These are phyloP conservation scores for Fusarium sp. DNA, from an alignment of 2,329 filamentous ascomycete species.

Conservation along the genomic window DNA sequence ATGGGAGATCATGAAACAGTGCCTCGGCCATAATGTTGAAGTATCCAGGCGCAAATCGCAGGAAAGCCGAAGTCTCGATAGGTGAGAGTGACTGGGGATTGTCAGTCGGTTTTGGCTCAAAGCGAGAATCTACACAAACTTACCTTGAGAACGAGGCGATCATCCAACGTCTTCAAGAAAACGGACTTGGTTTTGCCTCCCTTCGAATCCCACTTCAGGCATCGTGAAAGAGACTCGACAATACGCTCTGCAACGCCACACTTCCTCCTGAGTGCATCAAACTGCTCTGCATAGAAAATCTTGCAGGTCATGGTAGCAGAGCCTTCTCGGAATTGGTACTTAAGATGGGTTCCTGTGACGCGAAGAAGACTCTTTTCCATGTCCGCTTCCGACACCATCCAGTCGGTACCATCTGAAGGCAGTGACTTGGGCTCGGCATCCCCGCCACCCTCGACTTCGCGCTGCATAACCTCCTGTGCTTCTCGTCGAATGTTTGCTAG, in stretches of 20 bases:
- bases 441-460: conserved; percentile 45
- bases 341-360: conserved; percentile 88
- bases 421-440: conserved; percentile 43
- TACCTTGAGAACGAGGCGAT: conserved; percentile 87
- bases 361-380: conserved; percentile 87
- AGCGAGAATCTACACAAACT: not conserved
- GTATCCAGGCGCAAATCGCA: conserved; percentile 95
- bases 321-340: conserved; percentile 94
- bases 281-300: conserved; percentile 98
- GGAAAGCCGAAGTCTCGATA: conserved; percentile 91
- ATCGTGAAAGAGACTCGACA: conserved; percentile 92
- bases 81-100: conserved; percentile 76
- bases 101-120: conserved; percentile 13
- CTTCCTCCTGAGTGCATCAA: conserved; percentile 91
- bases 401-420: conserved; percentile 49
- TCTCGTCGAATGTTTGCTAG: conserved; percentile 70
- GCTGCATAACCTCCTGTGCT: conserved; percentile 53
- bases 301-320: conserved; percentile 97
- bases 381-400: conserved; percentile 68
- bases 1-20: conserved; percentile 92
- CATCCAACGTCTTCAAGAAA: conserved; percentile 95
- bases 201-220: conserved; percentile 97
- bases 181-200: conserved; percentile 98
- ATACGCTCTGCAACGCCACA: conserved; percentile 94
- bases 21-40: conserved; percentile 98